Evolutionary conservation across 2,329 filamentous ascomycete species (phyloP), one percentile per base, ranked within the genome.

Genomic region (Claviceps africana): DNA sequence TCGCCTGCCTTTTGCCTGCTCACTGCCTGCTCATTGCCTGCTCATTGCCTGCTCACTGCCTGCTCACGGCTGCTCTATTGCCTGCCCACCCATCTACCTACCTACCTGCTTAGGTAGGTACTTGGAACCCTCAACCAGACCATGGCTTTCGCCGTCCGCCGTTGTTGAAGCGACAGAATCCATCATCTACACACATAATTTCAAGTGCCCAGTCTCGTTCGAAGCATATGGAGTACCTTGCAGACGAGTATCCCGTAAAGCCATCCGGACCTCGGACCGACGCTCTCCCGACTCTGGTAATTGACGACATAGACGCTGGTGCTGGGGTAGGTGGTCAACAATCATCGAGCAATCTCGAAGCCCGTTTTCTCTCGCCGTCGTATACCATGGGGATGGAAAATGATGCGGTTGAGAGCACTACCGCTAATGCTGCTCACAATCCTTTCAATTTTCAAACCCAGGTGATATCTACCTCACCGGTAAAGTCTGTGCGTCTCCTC

Each of bases 401-500:
- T 33, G 28, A 47, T 28, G 8, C 48, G 4, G 39, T 17, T 21
- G 53, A 55, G 21, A 47, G n/a, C 15, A 11, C 45, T 9, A n/a
- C 47, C 15, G 17, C 42, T 13, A 19, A 15, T 30, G 55, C 64
- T 17, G 66, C 65, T 17, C 72, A 70, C 53, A 86, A 83, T 58
- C 91, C 91, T 0, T 97, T 98, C 79, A 97, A 97, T 70, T 97
- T 97, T 69, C 82, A 94, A 70, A 86, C 91, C 1, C 83, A 86
- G 64, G 77, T 82, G 46, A 84, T 89, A 64, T 83, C 85, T 17
- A 85, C 85, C 56, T 76, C 77, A 19, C 85, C 86, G 2, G 78
- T 89, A 53, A 91, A 89, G 72, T 85, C 87, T 58, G 85, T 89
- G 72, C 44, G 77, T 71, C 21, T 50, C 19, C 19, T 3, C 3